Conservation (phyloP, 2,329 filamentous ascomycete species). For the Gliomastix tumulicola region DNA sequence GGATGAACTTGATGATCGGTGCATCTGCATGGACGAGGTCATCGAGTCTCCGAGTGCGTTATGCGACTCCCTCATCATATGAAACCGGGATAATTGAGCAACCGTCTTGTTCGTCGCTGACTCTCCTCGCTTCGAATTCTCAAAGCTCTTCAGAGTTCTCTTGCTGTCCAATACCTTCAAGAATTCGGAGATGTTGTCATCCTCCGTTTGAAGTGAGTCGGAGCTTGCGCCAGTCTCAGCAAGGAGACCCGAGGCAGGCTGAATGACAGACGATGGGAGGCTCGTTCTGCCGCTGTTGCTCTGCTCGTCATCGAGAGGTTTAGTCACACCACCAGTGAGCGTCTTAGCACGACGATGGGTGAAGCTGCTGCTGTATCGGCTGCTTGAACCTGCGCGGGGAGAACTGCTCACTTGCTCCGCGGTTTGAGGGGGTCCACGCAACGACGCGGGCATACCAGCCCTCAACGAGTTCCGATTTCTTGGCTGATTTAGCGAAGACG, state of each 20-base stretch:
- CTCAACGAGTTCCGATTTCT: conserved; percentile 68
- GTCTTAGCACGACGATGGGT: conserved; percentile 73
- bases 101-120: conserved; percentile 68
- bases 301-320: conserved; percentile 62
- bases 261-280: conserved; percentile 59
- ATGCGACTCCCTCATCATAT: conserved; percentile 83
- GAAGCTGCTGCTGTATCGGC: conserved; percentile 90
- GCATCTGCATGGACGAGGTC: conserved; percentile 79
- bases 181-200: conserved; percentile 91
- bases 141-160: conserved; percentile 79
- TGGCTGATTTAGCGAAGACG: conserved; percentile 42
- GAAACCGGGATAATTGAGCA: conserved; percentile 77
- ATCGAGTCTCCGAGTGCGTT: conserved; percentile 87
- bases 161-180: conserved; percentile 81
- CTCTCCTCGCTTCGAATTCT: conserved; percentile 59
- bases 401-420: conserved; percentile 65
- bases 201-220: conserved; percentile 65
- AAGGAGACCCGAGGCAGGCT: conserved; percentile 74
- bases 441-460: conserved; percentile 66
- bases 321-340: conserved; percentile 68
- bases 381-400: conserved; percentile 70
- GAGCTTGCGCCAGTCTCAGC: conserved; percentile 62
- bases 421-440: conserved; percentile 55
- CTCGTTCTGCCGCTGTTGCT: conserved; percentile 76
- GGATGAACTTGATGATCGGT: conserved; percentile 72